Conservation (phyloP, 78 protist genomes). For the Dictyostelium purpureum region DNA sequence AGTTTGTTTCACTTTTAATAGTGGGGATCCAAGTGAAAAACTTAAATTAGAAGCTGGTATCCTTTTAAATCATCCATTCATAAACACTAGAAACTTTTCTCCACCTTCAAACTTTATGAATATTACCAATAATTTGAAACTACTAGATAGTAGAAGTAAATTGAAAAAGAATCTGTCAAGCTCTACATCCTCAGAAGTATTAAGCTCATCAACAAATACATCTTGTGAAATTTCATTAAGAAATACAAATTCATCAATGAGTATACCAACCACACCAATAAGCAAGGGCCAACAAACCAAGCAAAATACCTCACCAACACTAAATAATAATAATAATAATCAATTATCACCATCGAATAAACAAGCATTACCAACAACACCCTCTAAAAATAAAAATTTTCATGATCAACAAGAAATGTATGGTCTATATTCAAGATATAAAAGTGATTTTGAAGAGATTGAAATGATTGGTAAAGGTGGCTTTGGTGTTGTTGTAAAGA, state of each 20-base stretch:
- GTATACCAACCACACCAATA: not conserved
- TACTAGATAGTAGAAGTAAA: not conserved
- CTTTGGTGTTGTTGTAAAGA: constrained; percentile 70
- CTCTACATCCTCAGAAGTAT: not conserved
- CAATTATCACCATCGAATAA: not conserved
- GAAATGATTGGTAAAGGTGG: constrained; percentile 76
- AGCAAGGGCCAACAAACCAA: no score
- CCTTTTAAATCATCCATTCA: constrained; percentile 59
- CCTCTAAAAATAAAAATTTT: not conserved
- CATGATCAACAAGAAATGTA: not conserved
- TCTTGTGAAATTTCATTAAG: not conserved
- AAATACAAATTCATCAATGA: not conserved
- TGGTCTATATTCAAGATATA: constrained; percentile 50
- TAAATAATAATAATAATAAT: not conserved
- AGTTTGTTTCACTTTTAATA: constrained; percentile 11
- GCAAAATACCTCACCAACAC: no score
- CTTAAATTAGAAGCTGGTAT: constrained; percentile 44
- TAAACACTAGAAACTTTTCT: not conserved
- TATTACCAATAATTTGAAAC: not conserved
- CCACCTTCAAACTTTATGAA: constrained; percentile 20
- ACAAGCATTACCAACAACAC: not conserved
- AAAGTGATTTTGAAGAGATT: constrained; percentile 82
- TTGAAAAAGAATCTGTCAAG: no score
- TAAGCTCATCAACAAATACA: not conserved
- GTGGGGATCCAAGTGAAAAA: not conserved